A percentile compares a stretch with the other conserved stretches of the same genome.
phyloP scores from a whole-genome alignment of 2,329 filamentous ascomycete genomes.

The Bipolaris oryzae region DNA sequence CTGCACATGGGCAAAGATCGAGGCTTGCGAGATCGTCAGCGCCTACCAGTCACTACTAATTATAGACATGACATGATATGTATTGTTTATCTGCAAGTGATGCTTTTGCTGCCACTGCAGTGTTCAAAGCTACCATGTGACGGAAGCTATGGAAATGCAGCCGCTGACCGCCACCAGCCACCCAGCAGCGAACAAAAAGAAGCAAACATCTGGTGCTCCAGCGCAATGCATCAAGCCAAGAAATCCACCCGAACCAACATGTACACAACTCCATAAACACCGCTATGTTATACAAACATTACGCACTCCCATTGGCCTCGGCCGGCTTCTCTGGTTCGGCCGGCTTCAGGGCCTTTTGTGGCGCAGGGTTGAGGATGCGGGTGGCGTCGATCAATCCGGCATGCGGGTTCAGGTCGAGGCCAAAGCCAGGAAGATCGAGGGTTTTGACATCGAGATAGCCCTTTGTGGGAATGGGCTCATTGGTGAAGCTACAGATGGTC shows the following conservation, averaged over 20 bases:
- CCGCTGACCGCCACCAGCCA: background rate
- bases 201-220: constrained; percentile 3
- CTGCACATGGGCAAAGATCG: constrained; percentile 24
- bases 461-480: constrained; percentile 54
- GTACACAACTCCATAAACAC: constrained; percentile 16
- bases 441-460: constrained; percentile 80
- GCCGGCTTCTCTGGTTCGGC: constrained; percentile 30
- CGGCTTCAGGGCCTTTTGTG: constrained; percentile 48
- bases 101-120: background rate
- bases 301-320: constrained; percentile 29
- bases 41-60: constrained; percentile 37
- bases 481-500: constrained; percentile 10
- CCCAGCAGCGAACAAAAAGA: constrained; percentile 4
- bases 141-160: background rate
- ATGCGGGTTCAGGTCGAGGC: constrained; percentile 81
- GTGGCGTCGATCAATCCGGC: constrained; percentile 79
- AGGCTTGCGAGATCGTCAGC: constrained; percentile 26
- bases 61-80: constrained; percentile 23
- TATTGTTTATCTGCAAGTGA: constrained; percentile 10
- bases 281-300: constrained; percentile 8
- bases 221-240: constrained; percentile 14
- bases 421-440: constrained; percentile 89
- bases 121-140: background rate
- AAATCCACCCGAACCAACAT: constrained; percentile 4
- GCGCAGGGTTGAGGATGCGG: constrained; percentile 72